Conservation (phyloP, 306 rosid genomes). For the Fragaria vesca region DNA sequence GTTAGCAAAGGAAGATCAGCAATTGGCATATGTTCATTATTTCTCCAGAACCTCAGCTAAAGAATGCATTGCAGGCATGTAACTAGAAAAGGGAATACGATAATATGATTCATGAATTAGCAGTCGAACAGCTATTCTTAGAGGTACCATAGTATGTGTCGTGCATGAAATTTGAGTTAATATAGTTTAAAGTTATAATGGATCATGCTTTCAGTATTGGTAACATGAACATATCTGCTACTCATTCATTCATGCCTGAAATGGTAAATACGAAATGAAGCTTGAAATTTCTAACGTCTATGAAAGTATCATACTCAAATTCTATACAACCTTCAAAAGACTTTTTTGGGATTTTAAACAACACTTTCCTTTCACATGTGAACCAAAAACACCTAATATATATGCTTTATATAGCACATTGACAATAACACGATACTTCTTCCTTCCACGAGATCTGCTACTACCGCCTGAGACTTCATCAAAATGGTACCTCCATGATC, state of each 20-base stretch:
- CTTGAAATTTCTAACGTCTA: background rate
- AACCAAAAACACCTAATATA: slow-evolving; percentile 2
- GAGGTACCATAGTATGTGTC: too few species aligned
- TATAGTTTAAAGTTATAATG: too few species aligned
- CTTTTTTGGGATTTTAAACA: too few species aligned
- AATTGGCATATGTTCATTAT: too few species aligned
- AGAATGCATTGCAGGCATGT: too few species aligned
- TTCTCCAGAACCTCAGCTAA: too few species aligned
- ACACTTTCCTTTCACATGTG: background rate
- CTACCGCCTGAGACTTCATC: background rate
- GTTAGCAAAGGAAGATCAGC: too few species aligned
- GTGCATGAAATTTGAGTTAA: too few species aligned
- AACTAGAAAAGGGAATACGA: too few species aligned
- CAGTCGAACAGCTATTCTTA: too few species aligned
- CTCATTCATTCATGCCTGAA: background rate
- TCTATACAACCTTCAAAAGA: background rate
- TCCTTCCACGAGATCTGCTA: background rate
- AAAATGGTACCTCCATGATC: background rate
- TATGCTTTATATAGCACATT: background rate
- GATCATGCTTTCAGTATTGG: background rate
- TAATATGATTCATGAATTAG: too few species aligned
- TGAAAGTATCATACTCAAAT: background rate
- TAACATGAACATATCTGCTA: background rate
- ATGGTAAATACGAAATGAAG: background rate
- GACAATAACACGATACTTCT: background rate